A percentile compares a stretch with the other conserved stretches of the same genome.
Evolutionary conservation across 208 protist genomes (phyloP).

Genomic region (Trichomonas vaginalis): DNA sequence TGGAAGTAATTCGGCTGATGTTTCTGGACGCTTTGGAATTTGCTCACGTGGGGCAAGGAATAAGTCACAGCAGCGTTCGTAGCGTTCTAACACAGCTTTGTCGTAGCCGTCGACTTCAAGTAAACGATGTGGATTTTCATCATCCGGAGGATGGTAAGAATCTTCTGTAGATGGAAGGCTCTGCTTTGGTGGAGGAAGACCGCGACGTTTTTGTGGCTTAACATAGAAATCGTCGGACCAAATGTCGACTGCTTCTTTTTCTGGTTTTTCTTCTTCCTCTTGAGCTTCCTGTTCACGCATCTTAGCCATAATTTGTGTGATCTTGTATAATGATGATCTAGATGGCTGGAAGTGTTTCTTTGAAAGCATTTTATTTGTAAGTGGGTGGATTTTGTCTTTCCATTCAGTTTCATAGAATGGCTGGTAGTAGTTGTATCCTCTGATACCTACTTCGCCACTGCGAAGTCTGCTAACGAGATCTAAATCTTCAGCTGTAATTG

Average conservation of each 20-base stretch:
- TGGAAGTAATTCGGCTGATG: constrained; percentile 81
- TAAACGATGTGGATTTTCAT: constrained; percentile 35
- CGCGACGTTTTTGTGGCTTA: neutral
- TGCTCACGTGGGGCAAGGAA: constrained; percentile 74
- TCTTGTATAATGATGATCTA: neutral
- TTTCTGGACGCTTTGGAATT: constrained; percentile 50
- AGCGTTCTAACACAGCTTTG: constrained; percentile 80
- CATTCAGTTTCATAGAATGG: neutral
- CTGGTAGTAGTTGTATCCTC: neutral
- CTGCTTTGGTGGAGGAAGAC: neutral
- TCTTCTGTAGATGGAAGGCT: neutral
- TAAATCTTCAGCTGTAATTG: neutral
- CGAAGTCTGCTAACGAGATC: neutral
- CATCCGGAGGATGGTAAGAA: neutral
- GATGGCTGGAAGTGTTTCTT: neutral
- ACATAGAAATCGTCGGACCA: neutral
- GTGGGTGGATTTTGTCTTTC: neutral
- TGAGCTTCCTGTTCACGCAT: neutral
- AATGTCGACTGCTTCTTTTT: neutral
- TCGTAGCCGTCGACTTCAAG: constrained; percentile 52
- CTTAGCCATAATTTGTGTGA: neutral
- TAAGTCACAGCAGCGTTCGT: constrained; percentile 95
- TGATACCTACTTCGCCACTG: neutral
- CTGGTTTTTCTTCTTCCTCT: neutral
- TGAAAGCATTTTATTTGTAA: neutral